Conservation (phyloP, 352 stramenopile genomes). For the Phytophthora ramorum region DNA sequence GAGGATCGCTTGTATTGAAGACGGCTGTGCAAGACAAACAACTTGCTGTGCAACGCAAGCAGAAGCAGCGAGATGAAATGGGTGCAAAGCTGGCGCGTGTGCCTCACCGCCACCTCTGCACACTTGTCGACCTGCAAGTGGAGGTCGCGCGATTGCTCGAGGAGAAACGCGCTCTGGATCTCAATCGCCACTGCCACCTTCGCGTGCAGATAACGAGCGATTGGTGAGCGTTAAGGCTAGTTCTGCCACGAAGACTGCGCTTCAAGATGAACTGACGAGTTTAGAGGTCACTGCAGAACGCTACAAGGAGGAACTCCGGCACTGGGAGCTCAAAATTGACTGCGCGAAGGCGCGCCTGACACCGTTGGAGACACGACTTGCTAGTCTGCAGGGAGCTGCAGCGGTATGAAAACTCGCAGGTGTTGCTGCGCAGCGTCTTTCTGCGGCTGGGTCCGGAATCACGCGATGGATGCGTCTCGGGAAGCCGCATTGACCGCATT, state of each 20-base stretch:
- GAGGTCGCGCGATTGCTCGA: constrained; percentile 55
- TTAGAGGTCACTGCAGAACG: constrained; percentile 42
- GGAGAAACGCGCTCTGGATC: constrained; percentile 51
- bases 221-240: not conserved
- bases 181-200: constrained; percentile 14
- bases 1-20: constrained; percentile 45
- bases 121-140: constrained; percentile 60
- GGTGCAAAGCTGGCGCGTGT: constrained; percentile 37
- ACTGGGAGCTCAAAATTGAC: constrained; percentile 52
- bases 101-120: constrained; percentile 51
- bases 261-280: constrained; percentile 56
- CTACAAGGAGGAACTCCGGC: constrained; percentile 48
- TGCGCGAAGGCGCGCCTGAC: constrained; percentile 54
- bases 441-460: constrained; percentile 20
- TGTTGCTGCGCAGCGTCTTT: constrained; percentile 43
- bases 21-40: constrained; percentile 36
- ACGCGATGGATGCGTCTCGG: constrained; percentile 28
- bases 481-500: constrained; percentile 32
- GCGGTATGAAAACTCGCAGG: constrained; percentile 27
- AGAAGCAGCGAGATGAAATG: constrained; percentile 47
- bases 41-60: constrained; percentile 16
- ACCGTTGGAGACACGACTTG: constrained; percentile 46
- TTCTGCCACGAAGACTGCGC: constrained; percentile 11
- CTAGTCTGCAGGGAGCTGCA: constrained; percentile 35
- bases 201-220: not conserved